Percentiles rank a stretch among this genome's conserved stretches.
phyloP scores from a whole-genome alignment of 164 flowering plant species.

The Santalum album region DNA sequence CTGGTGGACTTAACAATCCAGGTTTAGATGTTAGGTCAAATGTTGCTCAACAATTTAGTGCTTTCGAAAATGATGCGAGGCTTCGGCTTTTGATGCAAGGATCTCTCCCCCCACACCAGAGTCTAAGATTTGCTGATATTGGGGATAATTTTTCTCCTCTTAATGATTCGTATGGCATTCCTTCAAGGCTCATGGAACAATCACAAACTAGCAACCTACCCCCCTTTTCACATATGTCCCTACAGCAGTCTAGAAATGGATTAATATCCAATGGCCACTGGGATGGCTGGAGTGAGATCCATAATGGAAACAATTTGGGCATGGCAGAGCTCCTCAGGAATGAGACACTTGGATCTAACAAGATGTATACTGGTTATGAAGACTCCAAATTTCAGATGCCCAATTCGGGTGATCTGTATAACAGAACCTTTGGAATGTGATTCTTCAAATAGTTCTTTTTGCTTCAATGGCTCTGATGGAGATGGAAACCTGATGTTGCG shows the following conservation, averaged over 20 bases:
- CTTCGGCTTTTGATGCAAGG: conserved; percentile 60
- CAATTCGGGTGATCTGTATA: conserved; percentile 62
- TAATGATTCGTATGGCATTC: conserved; percentile 35
- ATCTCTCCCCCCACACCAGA: conserved; percentile 49
- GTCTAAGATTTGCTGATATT: conserved; percentile 37
- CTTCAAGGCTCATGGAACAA: conserved; percentile 53
- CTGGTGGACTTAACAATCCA: conserved; percentile 34
- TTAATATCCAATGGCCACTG: conserved; percentile 55
- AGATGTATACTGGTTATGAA: conserved; percentile 40
- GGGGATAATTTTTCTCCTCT: conserved; percentile 38
- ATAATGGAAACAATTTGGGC: conserved; percentile 32
- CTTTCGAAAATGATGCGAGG: conserved; percentile 66
- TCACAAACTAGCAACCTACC: conserved; percentile 39
- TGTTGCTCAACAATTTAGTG: conserved; percentile 28
- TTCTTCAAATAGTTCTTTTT: background rate
- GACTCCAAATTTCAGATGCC: conserved; percentile 55
- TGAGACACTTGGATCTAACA: conserved; percentile 55
- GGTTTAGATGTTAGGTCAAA: conserved; percentile 42
- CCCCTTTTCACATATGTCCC: conserved; percentile 41
- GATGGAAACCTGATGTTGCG: background rate
- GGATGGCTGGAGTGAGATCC: conserved; percentile 68
- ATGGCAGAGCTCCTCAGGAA: conserved; percentile 53
- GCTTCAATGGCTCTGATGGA: conserved; percentile 2
- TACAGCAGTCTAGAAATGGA: conserved; percentile 50
- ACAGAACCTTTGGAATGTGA: conserved; percentile 71